Percentiles rank a stretch among this genome's conserved stretches.
Conservation (phyloP, 495 filamentous ascomycete species). For the Jackrogersella minutella region DNA sequence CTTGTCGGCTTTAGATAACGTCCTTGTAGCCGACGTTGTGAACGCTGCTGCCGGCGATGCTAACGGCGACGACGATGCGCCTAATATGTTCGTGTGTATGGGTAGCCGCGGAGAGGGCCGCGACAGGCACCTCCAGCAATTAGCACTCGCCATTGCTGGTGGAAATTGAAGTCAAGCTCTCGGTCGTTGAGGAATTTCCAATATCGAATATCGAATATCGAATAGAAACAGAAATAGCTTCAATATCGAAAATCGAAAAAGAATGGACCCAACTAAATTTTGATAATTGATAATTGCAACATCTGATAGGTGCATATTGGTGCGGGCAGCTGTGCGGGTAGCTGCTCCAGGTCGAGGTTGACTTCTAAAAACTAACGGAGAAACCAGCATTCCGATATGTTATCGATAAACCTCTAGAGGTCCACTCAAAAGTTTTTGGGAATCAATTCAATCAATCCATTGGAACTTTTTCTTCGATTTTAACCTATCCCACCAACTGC, state of each 20-base stretch:
- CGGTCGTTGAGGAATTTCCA: conserved; percentile 36
- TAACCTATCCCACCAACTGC: conserved; percentile 4
- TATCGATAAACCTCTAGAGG: conserved; percentile 33
- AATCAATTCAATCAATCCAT: conserved; percentile 11
- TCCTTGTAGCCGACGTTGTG: conserved; percentile 55
- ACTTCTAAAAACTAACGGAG: conserved; percentile 33
- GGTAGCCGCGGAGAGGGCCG: conserved; percentile 54
- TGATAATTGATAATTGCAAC: background rate
- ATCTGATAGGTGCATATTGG: conserved; percentile 29
- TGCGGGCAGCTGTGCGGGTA: background rate
- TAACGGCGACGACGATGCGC: conserved; percentile 53
- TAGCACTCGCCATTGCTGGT: conserved; percentile 70
- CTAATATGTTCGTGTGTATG: conserved; percentile 39
- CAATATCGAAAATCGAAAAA: conserved; percentile 22
- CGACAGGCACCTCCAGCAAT: conserved; percentile 73
- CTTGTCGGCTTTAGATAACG: conserved; percentile 38
- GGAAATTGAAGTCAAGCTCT: conserved; percentile 39
- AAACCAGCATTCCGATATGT: conserved; percentile 26
- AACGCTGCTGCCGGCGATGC: conserved; percentile 43
- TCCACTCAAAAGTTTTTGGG: conserved; percentile 39
- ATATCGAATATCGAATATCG: conserved; percentile 4
- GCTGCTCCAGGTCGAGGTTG: no score
- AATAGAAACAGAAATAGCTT: conserved; percentile 35
- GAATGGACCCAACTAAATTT: conserved; percentile 31
- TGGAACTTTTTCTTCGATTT: conserved; percentile 34